Conservation (phyloP, 371 early-diverging fungal species). For the Actinomortierella ambigua region DNA sequence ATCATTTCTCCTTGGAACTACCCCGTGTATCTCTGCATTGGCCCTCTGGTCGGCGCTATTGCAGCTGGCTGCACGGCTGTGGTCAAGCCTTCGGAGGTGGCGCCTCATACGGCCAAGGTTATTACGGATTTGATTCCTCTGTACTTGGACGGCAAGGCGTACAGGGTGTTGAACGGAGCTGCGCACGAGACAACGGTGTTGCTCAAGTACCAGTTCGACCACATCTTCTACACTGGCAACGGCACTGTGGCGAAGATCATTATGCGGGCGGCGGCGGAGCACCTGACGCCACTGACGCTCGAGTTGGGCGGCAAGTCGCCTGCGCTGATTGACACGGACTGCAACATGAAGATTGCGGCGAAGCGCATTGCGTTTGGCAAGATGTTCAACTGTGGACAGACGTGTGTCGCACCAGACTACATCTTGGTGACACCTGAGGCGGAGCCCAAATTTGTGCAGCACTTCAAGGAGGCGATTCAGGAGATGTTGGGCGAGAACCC, state of each 20-base stretch:
- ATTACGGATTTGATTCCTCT: constrained; percentile 68
- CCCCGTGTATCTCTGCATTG: constrained; percentile 60
- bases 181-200: constrained; percentile 78
- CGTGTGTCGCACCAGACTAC: constrained; percentile 91
- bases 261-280: constrained; percentile 75
- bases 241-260: constrained; percentile 79
- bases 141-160: constrained; percentile 74
- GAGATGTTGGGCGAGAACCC: constrained; percentile 62
- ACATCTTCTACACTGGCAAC: constrained; percentile 91
- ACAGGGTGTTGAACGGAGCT: constrained; percentile 81
- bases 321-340: constrained; percentile 69
- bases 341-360: constrained; percentile 68
- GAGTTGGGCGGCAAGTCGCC: constrained; percentile 93
- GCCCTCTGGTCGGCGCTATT: constrained; percentile 79
- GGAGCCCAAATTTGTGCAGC: constrained; percentile 55
- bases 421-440: constrained; percentile 64
- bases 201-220: constrained; percentile 75
- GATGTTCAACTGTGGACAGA: constrained; percentile 85
- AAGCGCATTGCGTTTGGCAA: constrained; percentile 87
- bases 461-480: constrained; percentile 54
- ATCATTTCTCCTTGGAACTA: constrained; percentile 78
- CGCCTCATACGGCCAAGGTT: constrained; percentile 68
- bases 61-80: constrained; percentile 88
- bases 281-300: constrained; percentile 77
- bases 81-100: constrained; percentile 85